Base-by-base conservation (phyloP, 2,329 filamentous ascomycete genomes). In the Fusarium sp. region DNA sequence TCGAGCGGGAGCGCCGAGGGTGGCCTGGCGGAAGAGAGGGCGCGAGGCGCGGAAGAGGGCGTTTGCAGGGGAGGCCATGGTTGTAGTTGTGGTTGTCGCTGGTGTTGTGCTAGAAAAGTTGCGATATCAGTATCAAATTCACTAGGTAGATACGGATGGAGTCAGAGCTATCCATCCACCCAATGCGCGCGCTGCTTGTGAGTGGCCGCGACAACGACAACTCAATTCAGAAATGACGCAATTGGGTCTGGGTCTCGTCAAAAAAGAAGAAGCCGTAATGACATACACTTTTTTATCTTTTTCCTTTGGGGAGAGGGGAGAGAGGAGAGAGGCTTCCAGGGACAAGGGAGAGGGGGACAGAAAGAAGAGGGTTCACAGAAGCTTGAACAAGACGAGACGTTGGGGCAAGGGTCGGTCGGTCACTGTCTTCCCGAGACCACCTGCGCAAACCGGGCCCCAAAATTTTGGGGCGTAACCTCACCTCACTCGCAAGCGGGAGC, bases 11-110 rank as follows among this genome's bases (percentile, higher is more conserved):
- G 83, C 76, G 74, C 80, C 84, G 79, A 82, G 84, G 75, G 85
- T 85, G 79, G 78, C 82, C 78, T 87, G 85, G 77, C 85, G 85
- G 83, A 89, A 86, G 73, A 85, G 78, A 54, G 87, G 88, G 76
- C 87, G 86, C 78, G 85, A 81, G 75, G 85, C 84, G 80, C 85
- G 86, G 82, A 87, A 81, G 77, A 89, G 78, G 77, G 81, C 81
- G 70, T 79, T 83, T 41, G 85, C 82, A 73, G 85, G 81, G 72
- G 84, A 80, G 68, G 83, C 82, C 81, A 86, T 86, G 63, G 70
- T 78, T 40, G 40, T 60, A 12, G 51, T 28, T 41, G 37, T 47
- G 30, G 28, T 34, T 50, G 16, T 34, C 34, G 41, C 23, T 41
- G 44, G 44, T 23, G 18, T 23, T 23, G 18, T 68, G 46, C 40